Base-by-base conservation (phyloP, 495 filamentous ascomycete genomes). In the Entonaema liquescens region DNA sequence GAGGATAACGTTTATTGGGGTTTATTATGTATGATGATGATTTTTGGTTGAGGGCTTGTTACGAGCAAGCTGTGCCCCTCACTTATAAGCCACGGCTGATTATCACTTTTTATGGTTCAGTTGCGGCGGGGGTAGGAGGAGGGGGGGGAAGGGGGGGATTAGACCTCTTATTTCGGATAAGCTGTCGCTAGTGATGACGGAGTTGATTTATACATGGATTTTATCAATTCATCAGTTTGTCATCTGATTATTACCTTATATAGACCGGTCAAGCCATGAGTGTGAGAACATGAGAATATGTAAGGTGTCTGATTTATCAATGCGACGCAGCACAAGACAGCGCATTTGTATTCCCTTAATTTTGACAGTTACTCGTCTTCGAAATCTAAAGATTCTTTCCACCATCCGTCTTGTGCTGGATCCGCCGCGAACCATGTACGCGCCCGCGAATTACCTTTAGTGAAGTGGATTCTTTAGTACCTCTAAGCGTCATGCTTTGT, bases 321-420 rank as follows among this genome's bases (percentile, higher is more conserved):
- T 55, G 23, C 36, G 12, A 72, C 64, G 59, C 21, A 55, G 28
- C 59, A 72, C 69, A 68, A 67, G 47, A 72, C 69, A 72, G 35
- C 69, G 50, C 64, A 72, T 64, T 21, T 56, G 69, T 72, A 60
- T 67, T 60, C 59, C 69, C 55, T 61, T 17, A 40, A 23, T 38
- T 9, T 31, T 42, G 5, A 35, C 11, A 7, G 13, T 21, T 44
- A n/a, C 19, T 47, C 42, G 19, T 21, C 42, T 12, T 62, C 12
- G 3, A 40, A 58, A 36, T 33, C 28, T 25, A 17, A 28, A 44
- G 25, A 17, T 55, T 56, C n/a, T 53, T 33, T 31, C n/a, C n/a
- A 42, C 35, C 54, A 35, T 13, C 21, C 36, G 36, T 38, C 26
- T 66, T 21, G 28, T 49, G 28, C 23, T 17, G 25, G 21, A 3